Evolutionary conservation across 495 filamentous ascomycete species (phyloP).

Genomic region (Hypoxylon lenormandii): DNA sequence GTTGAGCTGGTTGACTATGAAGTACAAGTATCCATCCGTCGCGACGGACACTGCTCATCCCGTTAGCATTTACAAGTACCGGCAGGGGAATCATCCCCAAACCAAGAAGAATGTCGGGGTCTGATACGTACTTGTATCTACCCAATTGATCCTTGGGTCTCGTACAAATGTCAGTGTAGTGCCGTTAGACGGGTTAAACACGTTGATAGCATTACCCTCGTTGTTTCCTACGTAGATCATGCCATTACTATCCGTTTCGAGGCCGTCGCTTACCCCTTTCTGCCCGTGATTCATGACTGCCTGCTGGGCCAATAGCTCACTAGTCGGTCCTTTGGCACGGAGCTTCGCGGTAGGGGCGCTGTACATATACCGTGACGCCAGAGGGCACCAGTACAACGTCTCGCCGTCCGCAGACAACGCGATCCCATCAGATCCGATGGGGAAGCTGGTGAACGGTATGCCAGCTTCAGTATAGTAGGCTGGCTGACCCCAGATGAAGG

Average conservation of each 20-base stretch:
- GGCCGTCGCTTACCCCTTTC: constrained; percentile 54
- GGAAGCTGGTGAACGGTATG: constrained; percentile 41
- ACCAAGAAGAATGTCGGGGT: neutral
- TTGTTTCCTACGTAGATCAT: constrained; percentile 52
- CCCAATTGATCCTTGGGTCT: constrained; percentile 58
- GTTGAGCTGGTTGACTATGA: constrained; percentile 57
- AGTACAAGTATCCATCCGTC: constrained; percentile 56
- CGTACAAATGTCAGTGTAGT: constrained; percentile 51
- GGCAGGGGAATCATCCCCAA: too few relatives aligned
- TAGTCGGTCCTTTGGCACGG: constrained; percentile 33
- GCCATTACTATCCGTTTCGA: constrained; percentile 54
- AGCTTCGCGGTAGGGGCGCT: constrained; percentile 51
- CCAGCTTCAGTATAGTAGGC: constrained; percentile 47
- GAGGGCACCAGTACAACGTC: constrained; percentile 54
- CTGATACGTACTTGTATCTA: constrained; percentile 49
- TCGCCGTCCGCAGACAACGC: constrained; percentile 54
- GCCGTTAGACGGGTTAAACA: constrained; percentile 58
- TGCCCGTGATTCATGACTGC: constrained; percentile 48
- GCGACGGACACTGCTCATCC: constrained; percentile 42
- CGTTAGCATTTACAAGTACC: neutral
- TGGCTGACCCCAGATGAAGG: constrained; percentile 59
- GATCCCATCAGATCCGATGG: constrained; percentile 56
- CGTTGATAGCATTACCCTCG: constrained; percentile 53
- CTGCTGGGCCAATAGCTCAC: constrained; percentile 50
- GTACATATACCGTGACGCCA: constrained; percentile 53